Evolutionary conservation across 192 early-diverging fungal species (phyloP).

Genomic region (Umbelopsis ramanniana): DNA sequence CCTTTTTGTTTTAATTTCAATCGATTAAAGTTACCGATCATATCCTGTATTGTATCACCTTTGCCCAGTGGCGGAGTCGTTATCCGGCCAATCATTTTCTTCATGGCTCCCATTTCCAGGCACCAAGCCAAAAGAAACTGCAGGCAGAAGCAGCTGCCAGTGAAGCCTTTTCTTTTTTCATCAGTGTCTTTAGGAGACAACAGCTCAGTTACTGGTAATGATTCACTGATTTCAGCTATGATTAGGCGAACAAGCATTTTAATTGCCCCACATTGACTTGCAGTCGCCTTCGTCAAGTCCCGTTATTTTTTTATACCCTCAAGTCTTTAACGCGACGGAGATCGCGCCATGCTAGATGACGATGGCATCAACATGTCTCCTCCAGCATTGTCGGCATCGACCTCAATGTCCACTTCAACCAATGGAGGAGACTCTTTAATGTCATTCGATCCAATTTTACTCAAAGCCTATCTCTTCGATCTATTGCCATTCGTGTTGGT

Average conservation of each 20-base stretch:
- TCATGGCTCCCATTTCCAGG: slow-evolving; percentile 1
- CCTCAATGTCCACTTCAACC: slow-evolving; percentile 9
- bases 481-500: slow-evolving; percentile 77
- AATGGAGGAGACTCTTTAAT: slow-evolving; percentile 21
- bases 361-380: slow-evolving; percentile 8
- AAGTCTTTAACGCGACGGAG: not conserved
- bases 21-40: not conserved
- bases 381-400: slow-evolving; percentile 16
- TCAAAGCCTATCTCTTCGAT: slow-evolving; percentile 71
- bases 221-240: not conserved
- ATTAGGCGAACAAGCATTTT: not conserved
- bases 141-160: too few relatives aligned
- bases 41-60: not conserved
- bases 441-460: slow-evolving; percentile 60
- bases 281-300: not conserved
- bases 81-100: not conserved
- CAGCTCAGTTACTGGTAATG: too few relatives aligned
- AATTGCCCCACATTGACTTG: not conserved
- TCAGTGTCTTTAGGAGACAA: too few relatives aligned
- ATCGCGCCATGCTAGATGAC: slow-evolving; percentile 21
- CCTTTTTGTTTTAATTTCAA: not conserved
- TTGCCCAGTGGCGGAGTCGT: not conserved
- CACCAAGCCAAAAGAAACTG: slow-evolving; percentile 4
- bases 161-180: too few relatives aligned
- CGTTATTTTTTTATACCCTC: not conserved